Percentiles rank a stretch among this genome's conserved stretches.
These are phyloP conservation scores for Neofusicoccum parvum DNA, from an alignment of 2,329 filamentous ascomycete species.

Conservation along the genomic window DNA sequence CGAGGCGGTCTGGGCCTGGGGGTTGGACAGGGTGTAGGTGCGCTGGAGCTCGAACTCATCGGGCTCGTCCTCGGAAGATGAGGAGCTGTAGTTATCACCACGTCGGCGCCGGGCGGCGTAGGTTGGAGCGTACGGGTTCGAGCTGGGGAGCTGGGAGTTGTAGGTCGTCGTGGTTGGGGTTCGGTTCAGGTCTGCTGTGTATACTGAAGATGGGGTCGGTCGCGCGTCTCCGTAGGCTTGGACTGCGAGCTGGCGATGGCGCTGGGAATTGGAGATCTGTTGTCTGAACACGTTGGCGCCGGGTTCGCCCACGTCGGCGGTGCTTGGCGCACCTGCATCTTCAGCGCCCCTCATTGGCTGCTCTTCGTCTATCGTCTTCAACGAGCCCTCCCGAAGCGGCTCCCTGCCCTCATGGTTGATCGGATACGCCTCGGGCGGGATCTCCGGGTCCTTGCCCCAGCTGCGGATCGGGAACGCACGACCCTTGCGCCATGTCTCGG, in stretches of 20 bases:
- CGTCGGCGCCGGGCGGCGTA: constrained; percentile 27
- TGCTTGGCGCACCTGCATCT: constrained; percentile 9
- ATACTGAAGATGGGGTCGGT: constrained; percentile 24
- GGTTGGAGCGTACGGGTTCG: constrained; percentile 34
- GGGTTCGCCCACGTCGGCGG: constrained; percentile 20
- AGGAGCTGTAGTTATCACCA: constrained; percentile 40
- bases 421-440: constrained; percentile 28
- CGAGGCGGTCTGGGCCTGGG: constrained; percentile 21
- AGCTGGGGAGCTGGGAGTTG: constrained; percentile 34
- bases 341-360: constrained; percentile 25
- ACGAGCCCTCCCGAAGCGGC: constrained; percentile 31
- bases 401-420: constrained; percentile 32
- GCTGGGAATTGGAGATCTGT: constrained; percentile 41
- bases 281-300: constrained; percentile 41
- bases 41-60: constrained; percentile 40
- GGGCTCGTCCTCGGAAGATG: constrained; percentile 42
- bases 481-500: constrained; percentile 59
- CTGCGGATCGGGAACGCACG: constrained; percentile 60
- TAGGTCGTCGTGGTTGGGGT: constrained; percentile 37
- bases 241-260: constrained; percentile 31
- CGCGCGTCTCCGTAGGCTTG: constrained; percentile 27
- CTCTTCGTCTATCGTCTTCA: constrained; percentile 35
- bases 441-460: constrained; percentile 54
- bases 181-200: constrained; percentile 33
- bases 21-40: constrained; percentile 28